Evolutionary conservation across 345 rosid species (phyloP), one percentile per base, ranked within the genome.

Genomic region (Dipteronia dyeriana): DNA sequence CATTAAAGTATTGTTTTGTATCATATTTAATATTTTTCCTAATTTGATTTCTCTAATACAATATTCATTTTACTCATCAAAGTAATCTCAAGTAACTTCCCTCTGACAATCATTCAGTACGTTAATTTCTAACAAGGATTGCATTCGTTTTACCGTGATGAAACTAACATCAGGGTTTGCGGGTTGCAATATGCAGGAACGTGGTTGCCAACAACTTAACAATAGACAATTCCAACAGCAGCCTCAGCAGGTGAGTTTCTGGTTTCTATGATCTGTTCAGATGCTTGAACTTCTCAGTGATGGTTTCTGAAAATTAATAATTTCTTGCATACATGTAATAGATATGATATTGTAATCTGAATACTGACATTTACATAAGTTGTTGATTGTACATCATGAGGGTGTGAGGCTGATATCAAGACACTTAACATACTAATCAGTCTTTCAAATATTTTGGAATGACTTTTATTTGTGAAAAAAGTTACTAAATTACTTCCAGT

Each of bases 131-230:
- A 23, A 7, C 73, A 29, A 70, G 7, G 7, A 5, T 34, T 16
- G 26, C 63, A 53, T 53, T 59, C 1, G 12, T 59, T 59, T 22
- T 23, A 3, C 39, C 38, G 66, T 49, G 53, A 16, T 73, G 80
- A 79, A 74, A 72, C 73, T 81, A 38, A 64, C 39, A 25, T 10
- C 17, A 54, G 9, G 9, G 57, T 71, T 75, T 10, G 68, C 43
- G 68, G 78, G 66, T 82, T 70, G 7, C 11, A 19, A 22, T 82
- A 47, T 91, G 88, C 91, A 94, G 97, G 41, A 94, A 90, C 83
- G 47, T 92, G 29, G 87, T 94, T 59, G 93, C 84, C 83, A 92
- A 92, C 84, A 89, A 86, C 85, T 90, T 94, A 77, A 84, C 90
- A 34, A 60, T 87, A 53, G 84, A 68, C 60, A 74, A 64, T 62